Evolutionary conservation across 192 early-diverging fungal genomes (phyloP).

Genomic region (Backusella liffmaniae): DNA sequence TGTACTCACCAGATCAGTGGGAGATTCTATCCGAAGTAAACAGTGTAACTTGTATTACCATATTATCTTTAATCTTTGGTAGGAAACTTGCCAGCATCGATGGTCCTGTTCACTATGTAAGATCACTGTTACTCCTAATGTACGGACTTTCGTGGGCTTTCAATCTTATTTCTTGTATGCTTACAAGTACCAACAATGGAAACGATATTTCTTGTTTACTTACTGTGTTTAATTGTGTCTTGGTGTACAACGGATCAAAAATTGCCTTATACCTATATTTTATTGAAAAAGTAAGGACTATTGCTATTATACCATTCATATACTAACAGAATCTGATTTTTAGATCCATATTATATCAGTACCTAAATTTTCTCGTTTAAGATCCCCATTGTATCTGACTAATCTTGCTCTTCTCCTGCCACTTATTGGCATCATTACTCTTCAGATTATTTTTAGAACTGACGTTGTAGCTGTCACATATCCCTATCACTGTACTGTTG

Average conservation of each 20-base stretch:
- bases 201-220: slow-evolving; percentile 40
- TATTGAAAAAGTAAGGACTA: slow-evolving; percentile 39
- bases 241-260: slow-evolving; percentile 41
- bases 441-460: slow-evolving; percentile 31
- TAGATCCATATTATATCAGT: slow-evolving; percentile 27
- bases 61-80: slow-evolving; percentile 45
- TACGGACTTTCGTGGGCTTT: slow-evolving; percentile 44
- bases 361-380: slow-evolving; percentile 30
- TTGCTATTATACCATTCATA: neutral
- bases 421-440: slow-evolving; percentile 24
- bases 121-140: slow-evolving; percentile 37
- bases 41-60: slow-evolving; percentile 40
- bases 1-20: slow-evolving; percentile 38
- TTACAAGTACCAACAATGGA: slow-evolving; percentile 46
- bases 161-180: slow-evolving; percentile 39
- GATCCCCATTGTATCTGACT: slow-evolving; percentile 36
- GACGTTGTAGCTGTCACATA: slow-evolving; percentile 16
- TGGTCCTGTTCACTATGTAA: slow-evolving; percentile 39
- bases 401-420: slow-evolving; percentile 40
- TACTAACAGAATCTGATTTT: neutral
- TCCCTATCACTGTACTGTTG: slow-evolving; percentile 28
- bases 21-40: slow-evolving; percentile 39
- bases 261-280: slow-evolving; percentile 48
- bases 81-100: slow-evolving; percentile 42
- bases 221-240: slow-evolving; percentile 36